Conservation (phyloP, 2,329 filamentous ascomycete species). For the Ophiostoma sp. region DNA sequence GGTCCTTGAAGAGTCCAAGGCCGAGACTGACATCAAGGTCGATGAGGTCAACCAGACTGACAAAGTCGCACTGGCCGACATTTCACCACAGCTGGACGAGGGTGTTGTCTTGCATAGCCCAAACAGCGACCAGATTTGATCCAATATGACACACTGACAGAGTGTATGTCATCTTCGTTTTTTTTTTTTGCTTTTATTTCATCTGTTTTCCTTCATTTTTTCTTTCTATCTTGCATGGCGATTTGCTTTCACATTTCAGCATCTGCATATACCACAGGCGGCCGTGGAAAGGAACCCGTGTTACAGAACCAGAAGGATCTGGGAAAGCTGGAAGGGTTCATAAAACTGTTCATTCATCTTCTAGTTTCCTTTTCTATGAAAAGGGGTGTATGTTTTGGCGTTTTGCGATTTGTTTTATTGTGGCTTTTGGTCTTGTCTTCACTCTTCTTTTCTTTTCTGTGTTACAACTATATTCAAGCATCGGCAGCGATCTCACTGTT, state of each 20-base stretch:
- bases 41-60: not conserved
- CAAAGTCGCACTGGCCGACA: not conserved
- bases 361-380: not conserved
- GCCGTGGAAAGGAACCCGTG: not conserved
- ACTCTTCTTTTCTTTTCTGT: not conserved
- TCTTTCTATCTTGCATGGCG: not conserved
- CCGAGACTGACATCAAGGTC: not conserved
- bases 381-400: slow-evolving; percentile 7
- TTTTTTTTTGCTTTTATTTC: not conserved
- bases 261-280: slow-evolving; percentile 17
- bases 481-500: not conserved
- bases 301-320: not conserved
- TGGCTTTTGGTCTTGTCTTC: slow-evolving; percentile 6
- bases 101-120: slow-evolving; percentile 11
- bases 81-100: slow-evolving; percentile 15
- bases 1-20: not conserved
- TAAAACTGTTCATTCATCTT: not conserved
- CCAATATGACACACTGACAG: too few relatives aligned
- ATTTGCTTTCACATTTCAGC: not conserved
- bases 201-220: not conserved
- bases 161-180: not conserved
- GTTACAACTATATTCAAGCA: not conserved
- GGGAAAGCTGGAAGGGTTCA: slow-evolving; percentile 12
- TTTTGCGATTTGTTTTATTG: not conserved
- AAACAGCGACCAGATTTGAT: not conserved